A percentile compares a stretch with the other conserved stretches of the same genome.
Conservation (phyloP, 371 early-diverging fungal genomes). For the Pancytospora epiphaga region DNA sequence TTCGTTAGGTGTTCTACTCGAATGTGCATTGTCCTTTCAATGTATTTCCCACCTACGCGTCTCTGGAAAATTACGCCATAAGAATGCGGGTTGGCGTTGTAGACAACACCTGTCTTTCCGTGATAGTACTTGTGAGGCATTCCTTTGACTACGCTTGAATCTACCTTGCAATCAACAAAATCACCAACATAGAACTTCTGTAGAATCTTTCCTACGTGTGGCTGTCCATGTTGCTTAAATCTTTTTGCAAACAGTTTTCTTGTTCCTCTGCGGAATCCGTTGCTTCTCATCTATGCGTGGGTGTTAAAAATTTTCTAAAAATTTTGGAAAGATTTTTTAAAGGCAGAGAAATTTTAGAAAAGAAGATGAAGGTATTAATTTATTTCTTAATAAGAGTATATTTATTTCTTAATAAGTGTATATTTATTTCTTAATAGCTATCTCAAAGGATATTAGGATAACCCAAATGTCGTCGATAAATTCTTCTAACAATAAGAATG, state of each 20-base stretch:
- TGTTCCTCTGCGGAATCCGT: constrained; percentile 85
- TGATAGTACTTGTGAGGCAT: constrained; percentile 99
- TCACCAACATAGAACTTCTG: constrained; percentile 92
- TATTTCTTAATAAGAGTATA: neutral
- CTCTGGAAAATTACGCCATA: constrained; percentile 95
- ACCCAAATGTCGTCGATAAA: neutral
- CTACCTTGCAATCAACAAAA: constrained; percentile 90
- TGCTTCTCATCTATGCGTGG: constrained; percentile 51
- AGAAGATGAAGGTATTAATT: neutral
- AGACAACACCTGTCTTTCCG: constrained; percentile 65
- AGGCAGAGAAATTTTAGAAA: neutral
- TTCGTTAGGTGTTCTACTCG: constrained; percentile 96
- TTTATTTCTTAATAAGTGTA: neutral
- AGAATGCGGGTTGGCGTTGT: constrained; percentile 62
- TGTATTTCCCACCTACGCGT: constrained; percentile 84
- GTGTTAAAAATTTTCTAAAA: neutral
- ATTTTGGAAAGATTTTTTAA: neutral
- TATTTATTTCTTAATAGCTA: neutral
- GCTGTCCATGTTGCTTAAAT: constrained; percentile 74
- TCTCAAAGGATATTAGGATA: neutral
- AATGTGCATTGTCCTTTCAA: constrained; percentile 92
- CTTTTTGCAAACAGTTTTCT: constrained; percentile 90
- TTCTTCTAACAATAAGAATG: neutral
- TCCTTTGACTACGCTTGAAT: constrained; percentile 93
- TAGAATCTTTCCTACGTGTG: constrained; percentile 84